phyloP scores from a whole-genome alignment of 768 basidiomycete species.

The Tricholoma terreum region DNA sequence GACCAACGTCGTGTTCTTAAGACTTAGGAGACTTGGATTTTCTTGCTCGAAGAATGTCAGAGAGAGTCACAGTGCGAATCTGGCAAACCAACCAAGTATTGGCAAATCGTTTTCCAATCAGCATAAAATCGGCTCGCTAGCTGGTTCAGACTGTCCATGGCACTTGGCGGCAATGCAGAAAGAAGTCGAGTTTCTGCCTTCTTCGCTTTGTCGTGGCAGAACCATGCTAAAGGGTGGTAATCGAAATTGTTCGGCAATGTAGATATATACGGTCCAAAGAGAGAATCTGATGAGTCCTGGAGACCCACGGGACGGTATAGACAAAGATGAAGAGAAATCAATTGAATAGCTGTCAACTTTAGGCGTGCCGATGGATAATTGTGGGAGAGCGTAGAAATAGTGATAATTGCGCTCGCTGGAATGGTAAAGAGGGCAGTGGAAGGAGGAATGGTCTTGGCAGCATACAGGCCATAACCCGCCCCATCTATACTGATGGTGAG shows the following conservation, averaged over 20 bases:
- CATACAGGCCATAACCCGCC: conserved; percentile 70
- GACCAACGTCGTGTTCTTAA: neutral
- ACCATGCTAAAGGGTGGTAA: conserved; percentile 82
- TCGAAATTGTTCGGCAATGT: conserved; percentile 71
- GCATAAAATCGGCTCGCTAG: conserved; percentile 47
- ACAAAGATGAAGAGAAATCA: conserved; percentile 78
- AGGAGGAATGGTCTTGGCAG: conserved; percentile 40
- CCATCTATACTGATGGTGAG: conserved; percentile 1
- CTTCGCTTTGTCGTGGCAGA: conserved; percentile 29
- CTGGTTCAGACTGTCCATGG: conserved; percentile 36
- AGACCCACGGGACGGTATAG: conserved; percentile 53
- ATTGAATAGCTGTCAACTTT: conserved; percentile 61
- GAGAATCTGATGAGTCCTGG: conserved; percentile 46
- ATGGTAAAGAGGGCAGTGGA: conserved; percentile 62
- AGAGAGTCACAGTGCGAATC: neutral
- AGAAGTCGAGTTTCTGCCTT: conserved; percentile 32
- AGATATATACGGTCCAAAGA: conserved; percentile 76
- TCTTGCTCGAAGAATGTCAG: conserved; percentile 19
- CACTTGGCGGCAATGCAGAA: conserved; percentile 45
- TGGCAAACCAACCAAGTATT: conserved; percentile 49
- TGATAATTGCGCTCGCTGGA: conserved; percentile 70
- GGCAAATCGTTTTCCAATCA: conserved; percentile 55
- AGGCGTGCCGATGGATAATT: conserved; percentile 47
- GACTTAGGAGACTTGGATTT: conserved; percentile 5
- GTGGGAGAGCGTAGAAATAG: conserved; percentile 60